A percentile compares a stretch with the other conserved stretches of the same genome.
Conservation (phyloP, 2,329 filamentous ascomycete species). For the Pseudocercospora eumusae region DNA sequence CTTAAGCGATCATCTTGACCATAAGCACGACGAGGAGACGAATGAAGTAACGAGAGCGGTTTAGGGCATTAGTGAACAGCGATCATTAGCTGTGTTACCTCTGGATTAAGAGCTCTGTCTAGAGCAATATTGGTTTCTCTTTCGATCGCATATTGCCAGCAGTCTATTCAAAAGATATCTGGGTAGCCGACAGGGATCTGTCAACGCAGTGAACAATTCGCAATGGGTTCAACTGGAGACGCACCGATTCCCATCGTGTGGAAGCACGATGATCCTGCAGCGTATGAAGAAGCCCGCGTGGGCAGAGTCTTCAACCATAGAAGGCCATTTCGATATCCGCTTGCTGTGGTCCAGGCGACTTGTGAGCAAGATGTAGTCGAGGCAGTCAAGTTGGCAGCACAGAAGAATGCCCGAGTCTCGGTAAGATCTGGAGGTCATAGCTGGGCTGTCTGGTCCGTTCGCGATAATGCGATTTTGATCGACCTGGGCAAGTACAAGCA, state of each 20-base stretch:
- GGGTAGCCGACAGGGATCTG: background rate
- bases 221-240: background rate
- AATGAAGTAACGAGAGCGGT: background rate
- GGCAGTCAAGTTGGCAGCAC: constrained; percentile 4
- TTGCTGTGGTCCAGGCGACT: constrained; percentile 1
- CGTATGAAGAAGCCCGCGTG: background rate
- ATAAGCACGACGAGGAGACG: background rate
- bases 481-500: constrained; percentile 46
- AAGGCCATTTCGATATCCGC: background rate
- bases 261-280: background rate
- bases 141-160: background rate
- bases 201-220: background rate
- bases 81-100: background rate
- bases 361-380: constrained; percentile 5
- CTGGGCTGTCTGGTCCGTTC: constrained; percentile 54
- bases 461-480: constrained; percentile 50
- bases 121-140: background rate
- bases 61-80: background rate
- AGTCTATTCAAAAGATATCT: background rate
- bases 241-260: background rate
- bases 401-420: background rate
- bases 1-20: background rate
- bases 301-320: constrained; percentile 8
- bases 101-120: background rate
- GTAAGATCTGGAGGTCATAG: constrained; percentile 45